These are phyloP conservation scores for Arctium lappa DNA, from an alignment of 129 eudicot genomes.

Conservation along the genomic window DNA sequence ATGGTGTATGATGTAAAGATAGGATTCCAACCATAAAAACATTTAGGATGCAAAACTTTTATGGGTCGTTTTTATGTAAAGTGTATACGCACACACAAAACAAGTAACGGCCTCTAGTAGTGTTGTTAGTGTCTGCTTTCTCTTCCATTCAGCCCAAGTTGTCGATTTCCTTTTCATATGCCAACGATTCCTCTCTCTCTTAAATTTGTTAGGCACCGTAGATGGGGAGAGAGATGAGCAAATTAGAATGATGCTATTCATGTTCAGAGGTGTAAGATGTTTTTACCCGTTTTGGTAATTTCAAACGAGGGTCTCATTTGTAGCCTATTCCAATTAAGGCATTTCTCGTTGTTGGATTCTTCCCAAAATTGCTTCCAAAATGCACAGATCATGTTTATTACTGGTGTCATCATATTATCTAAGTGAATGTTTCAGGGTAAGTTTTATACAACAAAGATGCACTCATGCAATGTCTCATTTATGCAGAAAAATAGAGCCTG, in stretches of 20 bases:
- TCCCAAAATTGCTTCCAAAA: slow-evolving; percentile 16
- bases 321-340: background rate
- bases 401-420: slow-evolving; percentile 8
- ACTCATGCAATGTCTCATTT: background rate
- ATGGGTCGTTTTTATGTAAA: slow-evolving; percentile 17
- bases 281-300: background rate
- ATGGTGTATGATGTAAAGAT: slow-evolving; percentile 9
- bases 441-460: background rate
- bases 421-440: background rate
- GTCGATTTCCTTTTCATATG: slow-evolving; percentile 3
- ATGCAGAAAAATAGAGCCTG: background rate
- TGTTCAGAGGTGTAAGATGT: background rate
- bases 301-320: slow-evolving; percentile 7
- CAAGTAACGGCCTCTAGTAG: slow-evolving; percentile 11
- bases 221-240: background rate
- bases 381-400: slow-evolving; percentile 1
- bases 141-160: slow-evolving; percentile 14
- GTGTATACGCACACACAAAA: slow-evolving; percentile 7
- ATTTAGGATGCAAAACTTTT: slow-evolving; percentile 14
- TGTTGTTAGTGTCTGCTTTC: slow-evolving; percentile 23
- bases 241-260: slow-evolving; percentile 8
- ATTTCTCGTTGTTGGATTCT: slow-evolving; percentile 4
- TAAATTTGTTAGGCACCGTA: background rate
- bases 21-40: background rate
- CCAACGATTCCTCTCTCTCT: background rate